Evolutionary conservation across 768 basidiomycete genomes (phyloP).

Genomic region (Punctularia strigosozonata): DNA sequence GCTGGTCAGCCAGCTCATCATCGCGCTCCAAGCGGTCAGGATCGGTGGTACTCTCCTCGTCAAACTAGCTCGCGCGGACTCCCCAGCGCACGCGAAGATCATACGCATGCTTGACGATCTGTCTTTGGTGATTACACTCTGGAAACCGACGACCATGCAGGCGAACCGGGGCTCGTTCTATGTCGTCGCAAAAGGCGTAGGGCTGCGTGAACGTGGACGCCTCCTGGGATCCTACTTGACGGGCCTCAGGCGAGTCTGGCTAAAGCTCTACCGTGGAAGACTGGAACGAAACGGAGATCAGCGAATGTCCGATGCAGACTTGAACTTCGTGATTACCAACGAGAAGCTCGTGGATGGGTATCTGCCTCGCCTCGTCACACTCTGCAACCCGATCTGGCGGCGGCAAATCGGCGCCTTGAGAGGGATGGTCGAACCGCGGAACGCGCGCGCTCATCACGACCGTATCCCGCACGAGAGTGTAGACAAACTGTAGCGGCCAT

Average conservation of each 20-base stretch:
- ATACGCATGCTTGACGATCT: constrained; percentile 19
- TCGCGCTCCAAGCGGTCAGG: constrained; percentile 13
- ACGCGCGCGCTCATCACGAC: no score
- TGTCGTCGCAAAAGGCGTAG: constrained; percentile 18
- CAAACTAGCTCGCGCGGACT: constrained; percentile 20
- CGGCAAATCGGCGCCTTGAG: no score
- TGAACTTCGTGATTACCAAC: constrained; percentile 17
- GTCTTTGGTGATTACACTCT: constrained; percentile 11
- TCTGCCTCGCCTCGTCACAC: constrained; percentile 13
- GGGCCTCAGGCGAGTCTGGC: constrained; percentile 17
- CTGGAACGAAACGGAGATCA: constrained; percentile 7
- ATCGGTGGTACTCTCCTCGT: constrained; percentile 18
- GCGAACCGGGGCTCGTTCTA: constrained; percentile 20
- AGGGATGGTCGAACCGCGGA: no score
- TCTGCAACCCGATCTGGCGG: no score
- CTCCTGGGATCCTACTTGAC: constrained; percentile 5
- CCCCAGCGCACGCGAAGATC: constrained; percentile 15
- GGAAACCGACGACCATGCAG: constrained; percentile 20
- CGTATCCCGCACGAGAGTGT: no score
- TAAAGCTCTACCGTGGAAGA: constrained; percentile 14
- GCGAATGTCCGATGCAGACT: constrained; percentile 12
- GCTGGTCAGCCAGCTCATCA: constrained; percentile 19
- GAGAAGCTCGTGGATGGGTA: constrained; percentile 11
- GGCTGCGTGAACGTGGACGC: constrained; percentile 7
- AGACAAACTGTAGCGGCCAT: no score